Evolutionary conservation across 2,329 filamentous ascomycete genomes (phyloP).

Genomic region (Emmonsia crescens): DNA sequence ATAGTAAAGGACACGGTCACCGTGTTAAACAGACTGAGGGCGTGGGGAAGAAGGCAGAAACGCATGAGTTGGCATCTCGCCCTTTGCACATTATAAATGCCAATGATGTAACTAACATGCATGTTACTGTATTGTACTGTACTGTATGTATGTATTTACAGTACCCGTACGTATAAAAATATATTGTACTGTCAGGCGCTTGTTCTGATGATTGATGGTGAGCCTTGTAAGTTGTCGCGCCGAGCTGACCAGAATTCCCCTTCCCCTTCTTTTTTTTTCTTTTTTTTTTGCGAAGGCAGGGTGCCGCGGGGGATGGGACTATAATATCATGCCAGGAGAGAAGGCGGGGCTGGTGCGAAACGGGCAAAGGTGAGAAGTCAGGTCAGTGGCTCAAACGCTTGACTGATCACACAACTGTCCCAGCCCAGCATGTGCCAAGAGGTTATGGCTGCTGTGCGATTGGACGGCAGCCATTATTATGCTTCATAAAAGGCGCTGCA

Average conservation of each 20-base stretch:
- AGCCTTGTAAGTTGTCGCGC: no score
- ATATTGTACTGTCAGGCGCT: neutral
- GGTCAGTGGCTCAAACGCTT: neutral
- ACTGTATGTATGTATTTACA: neutral
- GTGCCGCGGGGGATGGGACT: neutral
- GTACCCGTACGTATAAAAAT: neutral
- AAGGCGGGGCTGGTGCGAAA: neutral
- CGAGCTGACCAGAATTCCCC: neutral
- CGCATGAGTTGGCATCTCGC: neutral
- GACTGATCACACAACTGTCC: neutral
- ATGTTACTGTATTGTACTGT: neutral
- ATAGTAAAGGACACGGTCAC: no score
- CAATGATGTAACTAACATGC: no score
- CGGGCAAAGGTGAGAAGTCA: neutral
- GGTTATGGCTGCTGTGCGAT: neutral
- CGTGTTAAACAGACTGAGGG: no score
- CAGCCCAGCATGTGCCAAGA: neutral
- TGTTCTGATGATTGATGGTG: neutral
- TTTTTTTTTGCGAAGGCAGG: neutral
- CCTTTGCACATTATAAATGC: no score
- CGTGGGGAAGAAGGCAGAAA: no score
- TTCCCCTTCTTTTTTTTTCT: no score
- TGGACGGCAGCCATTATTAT: neutral
- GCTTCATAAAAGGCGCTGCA: neutral
- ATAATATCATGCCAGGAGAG: no score